A percentile compares a stretch with the other conserved stretches of the same genome.
Conservation (phyloP, 2,329 filamentous ascomycete genomes). For the Pyrenophora teres region DNA sequence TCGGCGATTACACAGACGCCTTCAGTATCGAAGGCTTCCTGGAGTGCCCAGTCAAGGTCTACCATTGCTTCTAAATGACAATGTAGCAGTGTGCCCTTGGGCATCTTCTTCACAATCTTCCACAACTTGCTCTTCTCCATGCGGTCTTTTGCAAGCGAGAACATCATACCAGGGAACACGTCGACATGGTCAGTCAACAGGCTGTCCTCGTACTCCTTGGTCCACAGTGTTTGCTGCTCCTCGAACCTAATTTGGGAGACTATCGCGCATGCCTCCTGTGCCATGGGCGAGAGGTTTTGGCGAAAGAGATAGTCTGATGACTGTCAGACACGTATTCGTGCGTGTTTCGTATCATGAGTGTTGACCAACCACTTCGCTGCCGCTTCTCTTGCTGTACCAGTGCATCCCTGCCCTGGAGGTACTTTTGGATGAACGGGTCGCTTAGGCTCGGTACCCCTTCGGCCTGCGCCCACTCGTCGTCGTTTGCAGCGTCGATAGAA, state of each 20-base stretch:
- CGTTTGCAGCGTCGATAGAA: slow-evolving; percentile 25
- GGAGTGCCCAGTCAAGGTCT: slow-evolving; percentile 79
- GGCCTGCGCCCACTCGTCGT: slow-evolving; percentile 48
- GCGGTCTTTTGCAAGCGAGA: slow-evolving; percentile 78
- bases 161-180: slow-evolving; percentile 91
- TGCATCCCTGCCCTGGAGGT: slow-evolving; percentile 73
- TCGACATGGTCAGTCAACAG: slow-evolving; percentile 67
- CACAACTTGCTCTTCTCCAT: slow-evolving; percentile 87
- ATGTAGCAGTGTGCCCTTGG: slow-evolving; percentile 85
- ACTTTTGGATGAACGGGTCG: slow-evolving; percentile 82
- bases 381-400: slow-evolving; percentile 82
- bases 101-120: slow-evolving; percentile 83
- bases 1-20: slow-evolving; percentile 73
- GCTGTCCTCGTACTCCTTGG: slow-evolving; percentile 70
- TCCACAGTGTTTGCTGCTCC: slow-evolving; percentile 80
- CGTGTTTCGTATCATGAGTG: not conserved
- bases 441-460: slow-evolving; percentile 51
- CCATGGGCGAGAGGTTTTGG: slow-evolving; percentile 76
- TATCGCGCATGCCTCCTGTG: slow-evolving; percentile 76
- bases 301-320: slow-evolving; percentile 69
- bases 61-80: slow-evolving; percentile 92
- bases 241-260: slow-evolving; percentile 78
- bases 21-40: slow-evolving; percentile 69
- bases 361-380: slow-evolving; percentile 72
- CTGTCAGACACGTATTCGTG: slow-evolving; percentile 30